Conservation (phyloP, 768 basidiomycete species). For the Brasilioporus rufonigricans region DNA sequence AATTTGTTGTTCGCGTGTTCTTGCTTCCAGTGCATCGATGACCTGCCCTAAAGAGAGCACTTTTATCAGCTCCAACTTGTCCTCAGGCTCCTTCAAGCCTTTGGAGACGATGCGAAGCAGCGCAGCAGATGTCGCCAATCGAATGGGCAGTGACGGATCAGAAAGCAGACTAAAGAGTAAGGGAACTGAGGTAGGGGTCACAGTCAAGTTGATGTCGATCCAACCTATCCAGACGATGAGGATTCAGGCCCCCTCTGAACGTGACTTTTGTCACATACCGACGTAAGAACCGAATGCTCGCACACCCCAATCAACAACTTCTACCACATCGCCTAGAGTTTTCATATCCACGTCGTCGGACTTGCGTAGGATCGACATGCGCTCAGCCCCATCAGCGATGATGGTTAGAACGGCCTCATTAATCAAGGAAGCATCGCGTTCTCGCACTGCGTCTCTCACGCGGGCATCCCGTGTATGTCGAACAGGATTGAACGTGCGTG, state of each 20-base stretch:
- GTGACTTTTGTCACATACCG: slow-evolving; percentile 53
- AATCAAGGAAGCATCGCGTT: slow-evolving; percentile 81
- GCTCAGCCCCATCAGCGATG: slow-evolving; percentile 66
- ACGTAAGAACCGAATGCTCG: slow-evolving; percentile 92
- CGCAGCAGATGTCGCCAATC: slow-evolving; percentile 78
- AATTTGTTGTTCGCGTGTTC: slow-evolving; percentile 64
- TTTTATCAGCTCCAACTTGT: slow-evolving; percentile 87
- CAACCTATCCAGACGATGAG: slow-evolving; percentile 59
- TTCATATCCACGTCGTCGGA: slow-evolving; percentile 40
- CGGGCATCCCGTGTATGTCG: slow-evolving; percentile 80
- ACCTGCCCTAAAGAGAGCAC: slow-evolving; percentile 85
- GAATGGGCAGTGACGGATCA: slow-evolving; percentile 73
- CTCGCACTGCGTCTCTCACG: slow-evolving; percentile 87
- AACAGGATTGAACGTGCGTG: slow-evolving; percentile 64
- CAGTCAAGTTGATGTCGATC: slow-evolving; percentile 96
- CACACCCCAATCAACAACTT: slow-evolving; percentile 91
- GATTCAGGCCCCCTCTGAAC: background rate
- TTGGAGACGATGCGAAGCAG: slow-evolving; percentile 84
- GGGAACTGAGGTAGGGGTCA: slow-evolving; percentile 85
- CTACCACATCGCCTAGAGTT: slow-evolving; percentile 58
- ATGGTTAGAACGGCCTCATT: slow-evolving; percentile 87
- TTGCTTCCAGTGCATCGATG: slow-evolving; percentile 74
- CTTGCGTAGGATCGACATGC: slow-evolving; percentile 53
- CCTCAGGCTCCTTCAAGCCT: slow-evolving; percentile 86
- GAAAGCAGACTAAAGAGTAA: slow-evolving; percentile 82